Evolutionary conservation across 371 early-diverging fungal genomes (phyloP).

Genomic region (Phascolomyces articulosus): DNA sequence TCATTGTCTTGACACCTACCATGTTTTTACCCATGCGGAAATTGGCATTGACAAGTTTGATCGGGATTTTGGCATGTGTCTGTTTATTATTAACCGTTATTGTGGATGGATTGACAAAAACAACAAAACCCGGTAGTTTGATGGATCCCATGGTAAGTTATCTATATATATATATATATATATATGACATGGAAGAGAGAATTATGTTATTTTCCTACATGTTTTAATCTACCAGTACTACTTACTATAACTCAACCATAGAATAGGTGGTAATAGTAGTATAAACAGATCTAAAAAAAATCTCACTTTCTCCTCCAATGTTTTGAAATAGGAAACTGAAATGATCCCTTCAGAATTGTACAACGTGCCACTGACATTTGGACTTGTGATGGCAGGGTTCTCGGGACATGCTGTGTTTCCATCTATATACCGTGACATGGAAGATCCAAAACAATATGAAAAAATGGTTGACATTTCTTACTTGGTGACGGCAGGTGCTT

Average conservation of each 20-base stretch:
- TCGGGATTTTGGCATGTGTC: slow-evolving; percentile 45
- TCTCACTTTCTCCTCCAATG: too few relatives aligned
- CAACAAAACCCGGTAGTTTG: slow-evolving; percentile 56
- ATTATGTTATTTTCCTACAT: too few relatives aligned
- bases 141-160: slow-evolving; percentile 47
- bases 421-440: slow-evolving; percentile 67
- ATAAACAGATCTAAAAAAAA: too few relatives aligned
- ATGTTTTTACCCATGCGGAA: slow-evolving; percentile 42
- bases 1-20: slow-evolving; percentile 31
- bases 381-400: slow-evolving; percentile 40
- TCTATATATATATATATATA: too few relatives aligned
- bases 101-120: slow-evolving; percentile 46
- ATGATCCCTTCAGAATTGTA: slow-evolving; percentile 21
- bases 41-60: slow-evolving; percentile 44
- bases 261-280: too few relatives aligned
- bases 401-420: slow-evolving; percentile 71
- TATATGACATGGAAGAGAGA: too few relatives aligned
- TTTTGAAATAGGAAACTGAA: slow-evolving; percentile 34
- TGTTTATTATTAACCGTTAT: slow-evolving; percentile 36
- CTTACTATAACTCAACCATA: too few relatives aligned
- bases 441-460: slow-evolving; percentile 46
- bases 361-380: slow-evolving; percentile 31
- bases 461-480: slow-evolving; percentile 61
- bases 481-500: slow-evolving; percentile 42
- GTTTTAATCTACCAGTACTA: too few relatives aligned